Evolutionary conservation across 176 grass and related monocot genomes (phyloP).

Genomic region (Carex pumila): DNA sequence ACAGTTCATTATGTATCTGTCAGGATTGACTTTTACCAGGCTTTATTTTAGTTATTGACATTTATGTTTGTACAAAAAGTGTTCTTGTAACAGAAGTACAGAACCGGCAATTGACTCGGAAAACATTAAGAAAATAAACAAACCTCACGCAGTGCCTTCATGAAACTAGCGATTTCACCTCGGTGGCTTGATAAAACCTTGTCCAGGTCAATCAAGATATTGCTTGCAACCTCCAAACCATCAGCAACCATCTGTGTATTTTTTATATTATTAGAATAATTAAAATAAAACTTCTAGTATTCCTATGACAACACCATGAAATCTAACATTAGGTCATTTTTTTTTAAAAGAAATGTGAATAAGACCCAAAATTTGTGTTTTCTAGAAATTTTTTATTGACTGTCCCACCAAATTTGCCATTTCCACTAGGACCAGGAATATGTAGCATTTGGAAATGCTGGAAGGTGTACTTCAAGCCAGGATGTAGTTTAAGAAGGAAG

Average conservation of each 20-base stretch:
- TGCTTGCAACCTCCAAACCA: slow-evolving; percentile 53
- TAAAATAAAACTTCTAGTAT: background rate
- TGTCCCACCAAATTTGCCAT: background rate
- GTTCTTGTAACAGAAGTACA: background rate
- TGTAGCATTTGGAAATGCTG: background rate
- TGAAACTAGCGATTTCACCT: slow-evolving; percentile 64
- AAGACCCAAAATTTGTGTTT: background rate
- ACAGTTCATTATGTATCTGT: background rate
- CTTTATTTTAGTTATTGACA: background rate
- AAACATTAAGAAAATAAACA: slow-evolving; percentile 22
- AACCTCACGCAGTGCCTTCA: slow-evolving; percentile 73
- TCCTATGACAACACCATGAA: background rate
- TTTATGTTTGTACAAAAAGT: background rate
- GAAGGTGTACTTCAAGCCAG: background rate
- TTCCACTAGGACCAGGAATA: background rate
- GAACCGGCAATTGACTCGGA: background rate
- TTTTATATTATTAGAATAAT: background rate
- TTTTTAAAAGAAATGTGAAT: background rate
- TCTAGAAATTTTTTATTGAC: background rate
- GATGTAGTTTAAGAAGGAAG: background rate
- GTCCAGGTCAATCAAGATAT: slow-evolving; percentile 57
- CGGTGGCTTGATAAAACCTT: slow-evolving; percentile 57
- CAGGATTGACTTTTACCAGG: background rate
- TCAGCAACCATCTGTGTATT: slow-evolving; percentile 58
- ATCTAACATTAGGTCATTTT: background rate